Conservation (phyloP, 345 rosid genomes). For the Salix purpurea region DNA sequence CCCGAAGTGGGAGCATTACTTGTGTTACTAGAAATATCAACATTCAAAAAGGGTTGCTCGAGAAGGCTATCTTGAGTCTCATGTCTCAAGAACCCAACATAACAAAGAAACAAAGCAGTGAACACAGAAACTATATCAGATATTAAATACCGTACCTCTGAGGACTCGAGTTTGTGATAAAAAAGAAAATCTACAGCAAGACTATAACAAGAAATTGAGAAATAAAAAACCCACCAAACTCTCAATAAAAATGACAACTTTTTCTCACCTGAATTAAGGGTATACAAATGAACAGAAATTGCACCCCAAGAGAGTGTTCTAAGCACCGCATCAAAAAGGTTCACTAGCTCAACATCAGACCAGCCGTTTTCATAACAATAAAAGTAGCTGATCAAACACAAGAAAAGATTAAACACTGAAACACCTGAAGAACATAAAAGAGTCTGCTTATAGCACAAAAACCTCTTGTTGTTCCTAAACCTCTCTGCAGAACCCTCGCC, state of each 20-base stretch:
- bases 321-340: conserved; percentile 51
- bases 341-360: conserved; percentile 45
- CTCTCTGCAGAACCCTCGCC: conserved; percentile 3
- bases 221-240: conserved; percentile 66
- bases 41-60: conserved; percentile 41
- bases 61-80: conserved; percentile 29
- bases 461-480: conserved; percentile 5
- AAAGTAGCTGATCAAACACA: conserved; percentile 53
- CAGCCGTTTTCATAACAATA: conserved; percentile 58
- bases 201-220: conserved; percentile 53
- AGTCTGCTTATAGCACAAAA: conserved; percentile 36
- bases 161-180: conserved; percentile 19
- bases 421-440: conserved; percentile 48
- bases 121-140: conserved; percentile 38
- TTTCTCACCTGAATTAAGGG: conserved; percentile 21
- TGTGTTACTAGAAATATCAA: conserved; percentile 1
- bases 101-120: conserved; percentile 52
- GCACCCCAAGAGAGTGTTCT: conserved; percentile 65
- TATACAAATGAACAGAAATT: conserved; percentile 33
- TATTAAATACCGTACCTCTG: conserved; percentile 28
- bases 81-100: conserved; percentile 38
- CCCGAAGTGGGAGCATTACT: neutral
- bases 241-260: conserved; percentile 51
- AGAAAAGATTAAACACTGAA: conserved; percentile 45
- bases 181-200: conserved; percentile 49